Percentiles rank a stretch among this genome's conserved stretches.
Evolutionary conservation across 345 rosid species (phyloP).

Genomic region (Orychophragmus violaceus): DNA sequence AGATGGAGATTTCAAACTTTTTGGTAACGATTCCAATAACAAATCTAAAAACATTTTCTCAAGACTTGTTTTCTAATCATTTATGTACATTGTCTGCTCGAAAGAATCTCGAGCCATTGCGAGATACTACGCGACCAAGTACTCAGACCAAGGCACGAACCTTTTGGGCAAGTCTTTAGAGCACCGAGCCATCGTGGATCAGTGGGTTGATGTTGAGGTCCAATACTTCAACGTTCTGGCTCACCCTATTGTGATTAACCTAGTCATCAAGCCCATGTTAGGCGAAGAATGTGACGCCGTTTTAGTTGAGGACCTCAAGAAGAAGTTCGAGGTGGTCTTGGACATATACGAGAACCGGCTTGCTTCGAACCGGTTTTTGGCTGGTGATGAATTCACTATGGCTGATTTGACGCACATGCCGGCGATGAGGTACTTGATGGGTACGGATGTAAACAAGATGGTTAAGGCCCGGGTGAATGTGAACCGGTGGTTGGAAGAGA

Average conservation of each 20-base stretch:
- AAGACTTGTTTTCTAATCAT: not conserved
- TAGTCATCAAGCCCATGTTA: conserved; percentile 48
- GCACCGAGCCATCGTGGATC: conserved; percentile 69
- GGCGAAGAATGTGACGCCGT: conserved; percentile 49
- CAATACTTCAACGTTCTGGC: conserved; percentile 65
- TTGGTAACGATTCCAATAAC: conserved; percentile 34
- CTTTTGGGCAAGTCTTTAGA: conserved; percentile 55
- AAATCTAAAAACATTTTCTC: not conserved
- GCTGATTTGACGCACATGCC: conserved; percentile 82
- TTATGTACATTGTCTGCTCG: not conserved
- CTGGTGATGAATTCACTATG: conserved; percentile 66
- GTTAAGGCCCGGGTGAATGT: conserved; percentile 39
- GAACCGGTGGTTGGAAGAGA: conserved; percentile 69
- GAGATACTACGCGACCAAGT: conserved; percentile 74
- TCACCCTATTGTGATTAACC: conserved; percentile 49
- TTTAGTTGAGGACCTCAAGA: conserved; percentile 34
- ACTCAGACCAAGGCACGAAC: conserved; percentile 50
- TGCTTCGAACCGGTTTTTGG: conserved; percentile 47
- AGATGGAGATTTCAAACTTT: conserved; percentile 74
- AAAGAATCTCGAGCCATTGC: conserved; percentile 82
- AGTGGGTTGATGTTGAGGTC: conserved; percentile 85
- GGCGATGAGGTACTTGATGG: conserved; percentile 38
- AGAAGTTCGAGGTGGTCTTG: conserved; percentile 55
- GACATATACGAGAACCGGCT: conserved; percentile 59
- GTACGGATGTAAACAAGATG: conserved; percentile 39